phyloP scores from a whole-genome alignment of 2,329 filamentous ascomycete genomes.

The Neocatenulostroma microsporum region DNA sequence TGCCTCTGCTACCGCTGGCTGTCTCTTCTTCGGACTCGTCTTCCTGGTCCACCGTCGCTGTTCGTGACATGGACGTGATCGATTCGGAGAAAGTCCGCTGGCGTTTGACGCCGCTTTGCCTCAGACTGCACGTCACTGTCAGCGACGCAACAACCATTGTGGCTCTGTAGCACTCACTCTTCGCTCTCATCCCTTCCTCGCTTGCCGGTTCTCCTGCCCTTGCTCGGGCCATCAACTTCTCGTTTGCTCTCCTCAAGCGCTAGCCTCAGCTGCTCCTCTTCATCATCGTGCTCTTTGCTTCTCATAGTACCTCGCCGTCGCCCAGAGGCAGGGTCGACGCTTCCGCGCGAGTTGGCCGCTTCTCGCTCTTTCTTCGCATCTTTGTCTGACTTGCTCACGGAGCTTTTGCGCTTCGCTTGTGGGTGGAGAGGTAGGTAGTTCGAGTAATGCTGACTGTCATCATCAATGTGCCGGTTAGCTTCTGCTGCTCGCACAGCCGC shows the following conservation, averaged over 20 bases:
- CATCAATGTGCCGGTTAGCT: constrained; percentile 11
- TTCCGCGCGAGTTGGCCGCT: constrained; percentile 44
- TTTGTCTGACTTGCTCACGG: constrained; percentile 56
- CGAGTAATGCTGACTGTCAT: constrained; percentile 52
- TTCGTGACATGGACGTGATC: constrained; percentile 41
- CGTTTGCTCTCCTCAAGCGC: constrained; percentile 95
- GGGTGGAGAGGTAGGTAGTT: constrained; percentile 54
- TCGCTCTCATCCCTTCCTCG: constrained; percentile 83
- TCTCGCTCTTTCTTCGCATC: constrained; percentile 50
- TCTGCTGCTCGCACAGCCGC: constrained; percentile 17
- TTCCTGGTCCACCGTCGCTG: constrained; percentile 45
- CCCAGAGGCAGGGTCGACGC: constrained; percentile 51
- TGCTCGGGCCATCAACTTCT: constrained; percentile 55
- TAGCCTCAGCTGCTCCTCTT: constrained; percentile 78
- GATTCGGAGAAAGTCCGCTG: constrained; percentile 76
- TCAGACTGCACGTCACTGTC: constrained; percentile 47
- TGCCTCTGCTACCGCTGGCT: constrained; percentile 19
- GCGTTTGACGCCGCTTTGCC: constrained; percentile 64
- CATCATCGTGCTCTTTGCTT: constrained; percentile 90
- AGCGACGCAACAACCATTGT: constrained; percentile 7
- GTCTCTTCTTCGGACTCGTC: constrained; percentile 69
- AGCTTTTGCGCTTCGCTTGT: constrained; percentile 53
- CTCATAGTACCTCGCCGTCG: constrained; percentile 97
- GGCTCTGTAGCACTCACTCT: constrained; percentile 75
- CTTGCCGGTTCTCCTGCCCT: constrained; percentile 61